Conservation (phyloP, 164 flowering plant species). For the Piper longum region DNA sequence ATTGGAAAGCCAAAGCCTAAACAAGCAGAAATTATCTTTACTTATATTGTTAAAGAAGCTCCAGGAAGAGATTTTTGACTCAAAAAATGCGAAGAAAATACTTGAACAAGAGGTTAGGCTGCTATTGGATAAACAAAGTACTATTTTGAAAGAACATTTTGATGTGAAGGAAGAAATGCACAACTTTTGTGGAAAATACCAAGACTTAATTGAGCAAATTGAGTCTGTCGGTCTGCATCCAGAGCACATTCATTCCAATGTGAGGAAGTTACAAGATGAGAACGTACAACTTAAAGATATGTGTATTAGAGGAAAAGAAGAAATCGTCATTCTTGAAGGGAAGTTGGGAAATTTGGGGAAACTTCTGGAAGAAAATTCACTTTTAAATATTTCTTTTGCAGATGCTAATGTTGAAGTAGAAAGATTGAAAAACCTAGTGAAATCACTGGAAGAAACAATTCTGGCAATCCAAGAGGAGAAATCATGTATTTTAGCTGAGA, state of each 20-base stretch:
- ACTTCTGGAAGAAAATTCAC: constrained; percentile 32
- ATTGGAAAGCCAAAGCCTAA: constrained; percentile 44
- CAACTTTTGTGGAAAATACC: constrained; percentile 33
- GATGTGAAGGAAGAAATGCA: constrained; percentile 52
- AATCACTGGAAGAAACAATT: constrained; percentile 43
- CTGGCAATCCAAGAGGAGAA: constrained; percentile 47
- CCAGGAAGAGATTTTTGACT: constrained; percentile 30
- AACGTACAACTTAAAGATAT: constrained; percentile 48
- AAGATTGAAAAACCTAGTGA: constrained; percentile 28
- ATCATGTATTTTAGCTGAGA: constrained; percentile 51
- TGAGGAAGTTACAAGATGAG: constrained; percentile 58
- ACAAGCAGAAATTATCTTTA: constrained; percentile 37
- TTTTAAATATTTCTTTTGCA: constrained; percentile 35
- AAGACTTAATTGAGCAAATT: constrained; percentile 39
- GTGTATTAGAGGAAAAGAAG: constrained; percentile 29
- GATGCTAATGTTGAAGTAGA: constrained; percentile 37
- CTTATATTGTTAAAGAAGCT: constrained; percentile 29
- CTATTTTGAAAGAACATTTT: constrained; percentile 48
- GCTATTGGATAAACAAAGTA: constrained; percentile 32
- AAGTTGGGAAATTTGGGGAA: constrained; percentile 42
- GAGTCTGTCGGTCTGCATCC: constrained; percentile 50
- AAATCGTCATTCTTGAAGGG: constrained; percentile 31
- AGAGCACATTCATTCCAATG: constrained; percentile 30
- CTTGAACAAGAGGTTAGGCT: constrained; percentile 54
- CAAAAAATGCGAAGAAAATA: constrained; percentile 52